Evolutionary conservation across 1,139 yeast genomes (phyloP).

Genomic region (Barnettozyma hawaiiensis): DNA sequence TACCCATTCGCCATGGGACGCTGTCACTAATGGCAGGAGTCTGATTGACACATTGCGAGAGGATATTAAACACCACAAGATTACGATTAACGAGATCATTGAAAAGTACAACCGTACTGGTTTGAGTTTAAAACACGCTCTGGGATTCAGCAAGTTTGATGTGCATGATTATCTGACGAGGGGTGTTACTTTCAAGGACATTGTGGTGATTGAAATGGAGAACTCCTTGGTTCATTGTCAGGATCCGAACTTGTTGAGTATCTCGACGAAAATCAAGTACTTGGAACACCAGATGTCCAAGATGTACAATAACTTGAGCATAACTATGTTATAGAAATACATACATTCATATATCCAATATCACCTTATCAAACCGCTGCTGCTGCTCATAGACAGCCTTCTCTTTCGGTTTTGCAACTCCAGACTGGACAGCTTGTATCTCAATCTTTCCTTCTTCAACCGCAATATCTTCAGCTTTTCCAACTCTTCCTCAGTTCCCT

Average conservation of each 20-base stretch:
- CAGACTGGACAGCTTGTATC: conserved; percentile 29
- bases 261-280: conserved; percentile 36
- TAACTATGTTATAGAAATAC: conserved; percentile 15
- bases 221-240: conserved; percentile 37
- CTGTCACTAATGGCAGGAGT: conserved; percentile 28
- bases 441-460: conserved; percentile 32
- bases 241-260: conserved; percentile 41
- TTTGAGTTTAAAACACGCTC: conserved; percentile 13
- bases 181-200: conserved; percentile 34
- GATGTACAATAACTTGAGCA: conserved; percentile 30
- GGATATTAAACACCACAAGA: conserved; percentile 22
- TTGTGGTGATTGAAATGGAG: conserved; percentile 37
- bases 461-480: conserved; percentile 32
- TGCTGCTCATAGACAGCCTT: conserved; percentile 19
- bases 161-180: conserved; percentile 31
- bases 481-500: conserved; percentile 32
- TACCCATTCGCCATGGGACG: conserved; percentile 33
- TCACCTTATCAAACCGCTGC: conserved; percentile 2
- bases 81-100: conserved; percentile 17
- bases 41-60: conserved; percentile 25
- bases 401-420: conserved; percentile 27
- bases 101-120: conserved; percentile 11
- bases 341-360: neutral
- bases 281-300: conserved; percentile 31
- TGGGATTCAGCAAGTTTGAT: conserved; percentile 20